These are phyloP conservation scores for Vaucheria bursata DNA, from an alignment of 352 stramenopile species.

Conservation along the genomic window DNA sequence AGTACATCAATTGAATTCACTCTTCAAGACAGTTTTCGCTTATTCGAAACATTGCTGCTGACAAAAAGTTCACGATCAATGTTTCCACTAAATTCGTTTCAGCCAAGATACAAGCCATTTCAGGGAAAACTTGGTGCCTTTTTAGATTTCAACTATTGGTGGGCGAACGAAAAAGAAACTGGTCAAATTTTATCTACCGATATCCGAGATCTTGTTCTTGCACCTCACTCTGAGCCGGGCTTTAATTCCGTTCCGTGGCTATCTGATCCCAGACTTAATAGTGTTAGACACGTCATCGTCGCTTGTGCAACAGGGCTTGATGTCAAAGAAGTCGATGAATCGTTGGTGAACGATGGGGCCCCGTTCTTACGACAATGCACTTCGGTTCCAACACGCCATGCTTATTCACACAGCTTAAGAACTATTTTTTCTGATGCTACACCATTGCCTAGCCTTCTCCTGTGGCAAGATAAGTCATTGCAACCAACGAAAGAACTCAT, in stretches of 20 bases:
- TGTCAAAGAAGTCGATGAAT: not conserved
- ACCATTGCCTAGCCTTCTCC: not conserved
- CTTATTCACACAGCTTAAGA: not conserved
- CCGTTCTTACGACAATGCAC: not conserved
- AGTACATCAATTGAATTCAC: too few species aligned
- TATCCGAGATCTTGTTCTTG: not conserved
- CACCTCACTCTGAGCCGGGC: not conserved
- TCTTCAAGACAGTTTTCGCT: too few species aligned
- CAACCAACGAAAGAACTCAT: too few species aligned
- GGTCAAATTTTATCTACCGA: not conserved
- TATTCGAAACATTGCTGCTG: too few species aligned
- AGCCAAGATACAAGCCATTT: not conserved
- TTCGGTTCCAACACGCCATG: not conserved
- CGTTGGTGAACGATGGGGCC: not conserved
- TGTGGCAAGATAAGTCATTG: not conserved
- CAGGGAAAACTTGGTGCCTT: not conserved
- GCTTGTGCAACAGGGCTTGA: not conserved
- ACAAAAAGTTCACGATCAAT: too few species aligned
- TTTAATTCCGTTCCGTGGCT: not conserved
- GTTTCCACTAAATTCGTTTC: not conserved
- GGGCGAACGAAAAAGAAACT: too few species aligned
- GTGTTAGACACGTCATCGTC: not conserved
- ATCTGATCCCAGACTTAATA: not conserved
- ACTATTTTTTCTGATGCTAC: too few species aligned
- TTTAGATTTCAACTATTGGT: not conserved